These are phyloP conservation scores for Metschnikowia cubensis DNA, from an alignment of 805 yeast species.

Conservation along the genomic window DNA sequence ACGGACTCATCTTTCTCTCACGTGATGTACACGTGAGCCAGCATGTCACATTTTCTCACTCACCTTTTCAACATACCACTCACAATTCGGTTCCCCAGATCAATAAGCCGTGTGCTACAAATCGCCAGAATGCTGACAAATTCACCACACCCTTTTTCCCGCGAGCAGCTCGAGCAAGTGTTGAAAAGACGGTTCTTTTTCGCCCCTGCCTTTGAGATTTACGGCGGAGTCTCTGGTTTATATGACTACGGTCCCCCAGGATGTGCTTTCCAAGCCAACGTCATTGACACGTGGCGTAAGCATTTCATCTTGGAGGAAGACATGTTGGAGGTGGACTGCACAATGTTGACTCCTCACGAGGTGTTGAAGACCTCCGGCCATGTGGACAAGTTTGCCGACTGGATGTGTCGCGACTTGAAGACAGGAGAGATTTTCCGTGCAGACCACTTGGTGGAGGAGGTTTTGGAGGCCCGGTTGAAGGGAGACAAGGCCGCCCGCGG, in stretches of 20 bases:
- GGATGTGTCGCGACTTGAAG: conserved; percentile 96
- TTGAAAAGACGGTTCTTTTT: conserved; percentile 93
- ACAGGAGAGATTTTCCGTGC: conserved; percentile 99
- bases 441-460: conserved; percentile 97
- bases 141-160: conserved; percentile 50
- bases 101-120: conserved; percentile 7
- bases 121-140: conserved; percentile 27
- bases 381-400: conserved; percentile 97
- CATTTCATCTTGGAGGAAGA: conserved; percentile 97
- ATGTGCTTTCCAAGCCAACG: conserved; percentile 95
- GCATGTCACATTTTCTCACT: background rate
- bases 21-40: conserved; percentile 4
- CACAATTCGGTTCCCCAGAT: conserved; percentile 3
- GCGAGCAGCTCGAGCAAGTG: conserved; percentile 87
- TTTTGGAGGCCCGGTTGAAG: conserved; percentile 89
- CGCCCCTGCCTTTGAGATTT: conserved; percentile 95
- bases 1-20: background rate
- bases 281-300: conserved; percentile 94
- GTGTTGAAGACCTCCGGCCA: conserved; percentile 98
- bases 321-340: conserved; percentile 97
- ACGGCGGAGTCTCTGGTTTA: conserved; percentile 97
- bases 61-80: background rate
- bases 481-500: conserved; percentile 99
- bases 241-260: conserved; percentile 99
- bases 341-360: conserved; percentile 97